Base-by-base conservation (phyloP, 1,284 basidiomycete species). In the Rhodotorula sp. region DNA sequence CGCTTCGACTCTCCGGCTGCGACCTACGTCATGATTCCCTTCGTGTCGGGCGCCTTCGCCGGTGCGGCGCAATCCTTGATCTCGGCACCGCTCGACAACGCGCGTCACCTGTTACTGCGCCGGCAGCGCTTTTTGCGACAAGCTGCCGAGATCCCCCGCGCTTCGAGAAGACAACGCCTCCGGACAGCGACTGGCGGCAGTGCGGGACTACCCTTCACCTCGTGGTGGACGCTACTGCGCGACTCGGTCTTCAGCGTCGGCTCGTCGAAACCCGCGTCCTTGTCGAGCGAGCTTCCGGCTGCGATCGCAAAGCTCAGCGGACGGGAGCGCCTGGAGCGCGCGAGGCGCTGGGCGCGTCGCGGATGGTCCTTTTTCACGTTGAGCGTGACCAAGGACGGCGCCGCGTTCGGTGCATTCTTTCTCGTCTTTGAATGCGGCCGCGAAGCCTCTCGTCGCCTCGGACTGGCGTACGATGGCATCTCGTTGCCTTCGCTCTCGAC, bases 81-180 rank as follows among this genome's bases (percentile, higher is more conserved):
- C 34, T 81, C 81, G 3, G 80, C 81, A 1, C 82, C 82, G 0
- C 78, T 83, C 21, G 82, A 83, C 74, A 83, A 83, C 60, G 80
- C 82, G 18, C 79, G 82, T 21, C 76, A 81, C 31, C 77, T 83
- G 26, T 75, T 83, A 10, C 67, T 76, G 23, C 67, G 72, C 3
- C 64, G 72, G 15, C 76, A 76, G 28, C 60, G 70, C 26, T 69
- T 67, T 43, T 60, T 75, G 43, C 62, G 68, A n/a, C 50, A 74
- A 49, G 34, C 56, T 45, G 23, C 54, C 28, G 54, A 55, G 14
- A 16, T 28, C 3, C 54, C 26, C n/a, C 50, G 50, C n/a, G 14
- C n/a, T 15, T 55, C 54, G n/a, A n/a, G 54, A 26, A 28, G 54
- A 2, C 54, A 55, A 4, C 54, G 54, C 3, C 26, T 28, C 10